These are phyloP conservation scores for Fusarium sp. DNA, from an alignment of 2,329 filamentous ascomycete species.

Conservation along the genomic window DNA sequence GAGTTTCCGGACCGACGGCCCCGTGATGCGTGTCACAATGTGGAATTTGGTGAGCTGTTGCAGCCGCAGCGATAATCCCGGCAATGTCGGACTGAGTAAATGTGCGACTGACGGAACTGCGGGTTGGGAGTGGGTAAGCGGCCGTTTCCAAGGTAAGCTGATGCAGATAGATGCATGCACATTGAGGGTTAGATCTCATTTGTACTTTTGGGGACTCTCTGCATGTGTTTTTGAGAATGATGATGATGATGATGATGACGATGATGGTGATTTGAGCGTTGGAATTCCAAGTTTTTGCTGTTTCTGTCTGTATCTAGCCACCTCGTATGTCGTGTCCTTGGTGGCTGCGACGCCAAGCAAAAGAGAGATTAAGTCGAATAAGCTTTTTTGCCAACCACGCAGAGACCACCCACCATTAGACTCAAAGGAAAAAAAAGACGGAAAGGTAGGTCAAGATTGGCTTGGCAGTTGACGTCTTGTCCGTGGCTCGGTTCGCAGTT, in stretches of 20 bases:
- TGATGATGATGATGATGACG: neutral
- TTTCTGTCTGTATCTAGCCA: neutral
- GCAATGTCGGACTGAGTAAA: slow-evolving; percentile 21
- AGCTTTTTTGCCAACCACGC: slow-evolving; percentile 7
- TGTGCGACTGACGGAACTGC: neutral
- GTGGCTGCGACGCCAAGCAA: neutral
- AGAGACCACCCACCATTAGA: neutral
- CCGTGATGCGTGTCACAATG: slow-evolving; percentile 1
- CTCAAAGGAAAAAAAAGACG: neutral
- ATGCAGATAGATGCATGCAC: neutral
- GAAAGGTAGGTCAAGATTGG: neutral
- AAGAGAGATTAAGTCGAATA: slow-evolving; percentile 1
- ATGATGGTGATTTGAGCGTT: neutral
- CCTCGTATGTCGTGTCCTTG: neutral
- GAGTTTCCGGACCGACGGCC: neutral
- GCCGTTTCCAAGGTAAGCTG: neutral
- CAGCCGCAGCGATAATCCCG: slow-evolving; percentile 8
- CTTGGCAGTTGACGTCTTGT: neutral
- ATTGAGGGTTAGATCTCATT: neutral
- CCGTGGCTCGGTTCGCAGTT: neutral
- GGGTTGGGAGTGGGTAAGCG: neutral
- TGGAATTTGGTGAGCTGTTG: slow-evolving; percentile 9
- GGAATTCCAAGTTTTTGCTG: neutral
- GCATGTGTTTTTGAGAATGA: neutral
- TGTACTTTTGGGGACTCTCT: neutral